Conservation (phyloP, 1,139 yeast genomes). For the Geotrichum phurueaensis region DNA sequence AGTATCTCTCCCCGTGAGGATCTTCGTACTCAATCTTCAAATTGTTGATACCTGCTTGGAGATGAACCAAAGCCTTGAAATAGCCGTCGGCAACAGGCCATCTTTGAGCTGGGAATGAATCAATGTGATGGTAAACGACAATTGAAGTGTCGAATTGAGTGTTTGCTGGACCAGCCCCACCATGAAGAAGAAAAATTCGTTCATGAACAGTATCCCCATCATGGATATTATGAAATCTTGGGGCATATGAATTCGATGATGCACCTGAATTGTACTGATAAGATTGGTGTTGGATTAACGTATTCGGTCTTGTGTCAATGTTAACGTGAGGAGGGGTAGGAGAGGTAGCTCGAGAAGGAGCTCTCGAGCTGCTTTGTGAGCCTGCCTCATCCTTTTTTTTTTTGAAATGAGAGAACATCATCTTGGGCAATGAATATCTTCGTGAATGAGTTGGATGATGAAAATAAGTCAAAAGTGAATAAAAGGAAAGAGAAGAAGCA, state of each 20-base stretch:
- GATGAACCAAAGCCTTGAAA: constrained; percentile 70
- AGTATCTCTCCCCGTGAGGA: constrained; percentile 16
- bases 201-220: constrained; percentile 29
- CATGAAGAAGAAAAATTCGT: constrained; percentile 32
- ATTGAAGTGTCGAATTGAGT: constrained; percentile 32
- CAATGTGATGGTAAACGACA: constrained; percentile 42
- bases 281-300: constrained; percentile 1
- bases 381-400: neutral
- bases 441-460: neutral
- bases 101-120: constrained; percentile 61
- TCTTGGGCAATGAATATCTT: neutral
- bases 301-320: constrained; percentile 9
- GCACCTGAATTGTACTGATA: neutral
- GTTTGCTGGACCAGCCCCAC: constrained; percentile 31
- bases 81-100: constrained; percentile 64
- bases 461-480: neutral
- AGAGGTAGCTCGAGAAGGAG: neutral
- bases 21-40: constrained; percentile 28
- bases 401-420: constrained; percentile 10
- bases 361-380: neutral
- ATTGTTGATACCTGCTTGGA: constrained; percentile 52
- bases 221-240: constrained; percentile 24
- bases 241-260: constrained; percentile 18
- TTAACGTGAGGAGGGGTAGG: constrained; percentile 16
- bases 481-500: neutral